Evolutionary conservation across 208 protist species (phyloP).

Genomic region (Crithidia sp.): DNA sequence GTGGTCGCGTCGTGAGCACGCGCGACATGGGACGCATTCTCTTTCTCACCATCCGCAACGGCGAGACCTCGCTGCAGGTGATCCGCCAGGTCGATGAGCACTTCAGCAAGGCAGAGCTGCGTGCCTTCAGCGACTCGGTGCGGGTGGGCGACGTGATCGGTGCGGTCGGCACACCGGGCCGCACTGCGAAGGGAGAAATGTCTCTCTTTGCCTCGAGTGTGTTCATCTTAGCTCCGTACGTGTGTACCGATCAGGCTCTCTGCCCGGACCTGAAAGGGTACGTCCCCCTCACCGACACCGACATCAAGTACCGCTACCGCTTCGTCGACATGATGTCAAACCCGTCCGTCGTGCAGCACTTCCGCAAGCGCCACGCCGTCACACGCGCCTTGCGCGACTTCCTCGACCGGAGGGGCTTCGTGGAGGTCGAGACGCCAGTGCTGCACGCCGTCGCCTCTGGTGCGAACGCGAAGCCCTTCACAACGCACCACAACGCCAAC

Average conservation of each 20-base stretch:
- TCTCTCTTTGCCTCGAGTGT: conserved; percentile 68
- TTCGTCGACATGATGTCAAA: conserved; percentile 92
- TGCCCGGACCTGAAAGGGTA: conserved; percentile 82
- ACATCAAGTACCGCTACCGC: conserved; percentile 88
- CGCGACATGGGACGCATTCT: conserved; percentile 88
- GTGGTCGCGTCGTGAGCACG: conserved; percentile 71
- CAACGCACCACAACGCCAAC: conserved; percentile 92
- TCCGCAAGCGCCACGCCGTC: conserved; percentile 69
- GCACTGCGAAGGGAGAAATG: conserved; percentile 86
- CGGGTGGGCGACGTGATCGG: conserved; percentile 89
- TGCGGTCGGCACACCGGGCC: conserved; percentile 69
- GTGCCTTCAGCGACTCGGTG: conserved; percentile 48
- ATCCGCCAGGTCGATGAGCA: conserved; percentile 57
- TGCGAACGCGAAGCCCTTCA: conserved; percentile 92
- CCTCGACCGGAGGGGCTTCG: conserved; percentile 75
- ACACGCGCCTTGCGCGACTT: conserved; percentile 72
- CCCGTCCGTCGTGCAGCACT: conserved; percentile 42
- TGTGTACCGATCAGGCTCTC: conserved; percentile 83
- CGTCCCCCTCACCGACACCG: conserved; percentile 65
- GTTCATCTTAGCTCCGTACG: conserved; percentile 78
- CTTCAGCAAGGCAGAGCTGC: conserved; percentile 61
- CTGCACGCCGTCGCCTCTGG: conserved; percentile 88
- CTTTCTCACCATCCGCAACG: conserved; percentile 78
- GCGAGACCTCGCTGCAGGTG: conserved; percentile 73
- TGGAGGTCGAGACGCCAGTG: conserved; percentile 96